Evolutionary conservation across 148 eudicot genomes (phyloP), one percentile per base, ranked within the genome.

Genomic region (Fagopyrum homotropicum): DNA sequence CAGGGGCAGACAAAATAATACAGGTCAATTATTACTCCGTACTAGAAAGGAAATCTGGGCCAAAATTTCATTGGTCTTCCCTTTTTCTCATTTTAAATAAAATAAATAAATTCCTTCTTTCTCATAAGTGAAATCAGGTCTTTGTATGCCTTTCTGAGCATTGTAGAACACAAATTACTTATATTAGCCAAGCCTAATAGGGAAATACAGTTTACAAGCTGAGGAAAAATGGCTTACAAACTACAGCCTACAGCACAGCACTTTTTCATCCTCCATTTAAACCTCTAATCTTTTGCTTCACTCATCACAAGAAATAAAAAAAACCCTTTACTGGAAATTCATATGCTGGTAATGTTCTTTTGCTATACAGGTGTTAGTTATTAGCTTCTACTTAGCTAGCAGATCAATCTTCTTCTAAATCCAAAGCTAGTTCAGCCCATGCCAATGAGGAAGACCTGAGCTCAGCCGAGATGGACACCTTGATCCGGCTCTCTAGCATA

Each of bases 401-500:
- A 66, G n/a, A 66, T n/a, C 9, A 35, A 35, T 14, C 47, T 66
- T 40, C 69, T 81, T 60, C 78, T 9, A 89, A 78, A n/a, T 92
- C 86, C 75, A 92, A 90, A 16, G 90, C 90, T 72, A 95, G 85
- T 81, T 92, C 99, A 10, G 96, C 99, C 99, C 99, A 95, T 14
- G 97, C 99, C 78, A 95, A 75, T 69, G 96, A 89, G 71, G 97
- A 87, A 51, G 96, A 89, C 75, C 88, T 80, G 35, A 95, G 88
- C 80, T 90, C 93, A 8, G 96, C 86, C 6, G 97, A 83, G 59
- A 85, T 35, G 1, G 97, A 89, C 0, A 90, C 80, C 80, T 95
- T 92, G 47, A 95, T 90, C 69, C 83, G 80, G 73, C 81, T 85
- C 78, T 92, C 96, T 72, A 95, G 73, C 74, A 78, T 78, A 1